Base-by-base conservation (phyloP, 257 asterid species). In the Solanum ahanhuiri region DNA sequence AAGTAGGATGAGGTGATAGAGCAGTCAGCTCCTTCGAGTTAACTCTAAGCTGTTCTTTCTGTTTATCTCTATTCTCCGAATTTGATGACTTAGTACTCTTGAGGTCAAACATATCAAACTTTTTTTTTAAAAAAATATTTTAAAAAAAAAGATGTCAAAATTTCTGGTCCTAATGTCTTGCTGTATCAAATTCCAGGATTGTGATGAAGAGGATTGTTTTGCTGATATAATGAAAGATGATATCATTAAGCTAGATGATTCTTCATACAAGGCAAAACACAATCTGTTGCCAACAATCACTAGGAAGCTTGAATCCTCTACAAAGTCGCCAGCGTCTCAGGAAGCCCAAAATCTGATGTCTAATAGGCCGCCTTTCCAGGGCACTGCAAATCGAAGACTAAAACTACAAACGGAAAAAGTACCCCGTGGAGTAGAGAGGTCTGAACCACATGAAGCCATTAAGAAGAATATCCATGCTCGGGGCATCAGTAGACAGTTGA, bases 221-320 rank as follows among this genome's bases (percentile, higher is more conserved):
- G 98, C 98, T 0, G 99, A 96, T 87, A 93, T 96, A 87, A 90
- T 96, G 97, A 90, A 94, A 85, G 98, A 96, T 70, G 96, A 96
- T 87, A 96, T 96, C 71, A 88, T 96, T 20, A 86, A 89, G 87
- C 92, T 95, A 31, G 99, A 94, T 28, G 95, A 95, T 48, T 85
- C 93, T 58, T 87, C 93, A 12, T 48, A 86, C 8, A 86, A 67
- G 12, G 87, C 83, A 67, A 66, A 31, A 18, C 60, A 33, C 63
- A 85, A 85, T 58, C 41, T 58, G 43, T 45, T 70, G 86, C 86
- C 57, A 58, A 82, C 45, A 31, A 73, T 83, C 76, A 51, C 66
- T 6, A 10, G 75, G 34, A 85, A 86, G 45, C 35, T 72, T 6
- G 89, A 79, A 63, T 30, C 88, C 51, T 35, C 86, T 77, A 54